Conservation (phyloP, 805 yeast species). For the Zygoascus flipseniorum region DNA sequence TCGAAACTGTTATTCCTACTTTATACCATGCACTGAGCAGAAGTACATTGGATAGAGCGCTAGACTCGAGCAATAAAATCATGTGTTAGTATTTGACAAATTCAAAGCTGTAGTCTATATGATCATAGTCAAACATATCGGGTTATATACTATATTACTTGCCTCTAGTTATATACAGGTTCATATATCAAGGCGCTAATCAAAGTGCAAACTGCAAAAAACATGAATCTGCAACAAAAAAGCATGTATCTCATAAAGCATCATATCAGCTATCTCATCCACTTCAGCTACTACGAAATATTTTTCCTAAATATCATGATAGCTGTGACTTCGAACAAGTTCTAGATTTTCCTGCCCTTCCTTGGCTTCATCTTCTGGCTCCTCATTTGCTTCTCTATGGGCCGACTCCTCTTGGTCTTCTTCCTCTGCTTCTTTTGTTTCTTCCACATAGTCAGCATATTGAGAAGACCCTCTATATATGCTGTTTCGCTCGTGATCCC, state of each 20-base stretch:
- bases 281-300: neutral
- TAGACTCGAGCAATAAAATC: too few species aligned
- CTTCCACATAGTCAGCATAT: constrained; percentile 7
- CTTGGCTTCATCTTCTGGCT: constrained; percentile 11
- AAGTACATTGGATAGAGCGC: too few species aligned
- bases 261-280: neutral
- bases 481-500: constrained; percentile 11
- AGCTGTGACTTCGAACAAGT: constrained; percentile 31
- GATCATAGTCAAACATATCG: too few species aligned
- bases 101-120: too few species aligned
- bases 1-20: too few species aligned
- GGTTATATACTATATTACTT: neutral
- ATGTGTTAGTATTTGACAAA: too few species aligned
- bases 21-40: too few species aligned
- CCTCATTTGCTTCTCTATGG: constrained; percentile 17
- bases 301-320: constrained; percentile 24
- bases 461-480: constrained; percentile 6
- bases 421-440: constrained; percentile 10
- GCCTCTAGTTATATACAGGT: neutral
- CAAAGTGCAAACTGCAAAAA: neutral
- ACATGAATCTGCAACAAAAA: neutral
- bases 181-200: neutral
- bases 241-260: neutral
- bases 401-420: constrained; percentile 17
- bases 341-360: constrained; percentile 21